Conservation (phyloP, 257 asterid species). For the Solanum bulbocastanum region DNA sequence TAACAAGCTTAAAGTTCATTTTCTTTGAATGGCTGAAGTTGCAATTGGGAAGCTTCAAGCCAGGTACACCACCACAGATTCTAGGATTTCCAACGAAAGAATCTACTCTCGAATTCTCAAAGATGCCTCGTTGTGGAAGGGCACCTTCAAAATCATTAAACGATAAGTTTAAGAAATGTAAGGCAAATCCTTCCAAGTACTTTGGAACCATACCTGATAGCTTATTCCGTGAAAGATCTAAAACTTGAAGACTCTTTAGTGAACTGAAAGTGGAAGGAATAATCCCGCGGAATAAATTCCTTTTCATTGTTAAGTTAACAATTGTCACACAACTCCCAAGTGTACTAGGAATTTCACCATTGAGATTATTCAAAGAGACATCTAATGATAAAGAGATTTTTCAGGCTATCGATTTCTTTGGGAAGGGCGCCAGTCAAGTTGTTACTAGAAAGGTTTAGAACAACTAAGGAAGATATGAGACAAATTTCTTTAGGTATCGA, state of each 20-base stretch:
- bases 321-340: slow-evolving; percentile 8
- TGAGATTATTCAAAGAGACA: slow-evolving; percentile 4
- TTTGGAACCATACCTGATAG: slow-evolving; percentile 10
- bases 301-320: background rate
- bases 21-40: background rate
- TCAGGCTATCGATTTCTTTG: background rate
- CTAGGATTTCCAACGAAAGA: background rate
- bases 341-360: slow-evolving; percentile 2
- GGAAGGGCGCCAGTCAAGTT: slow-evolving; percentile 5
- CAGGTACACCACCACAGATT: slow-evolving; percentile 12
- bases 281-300: background rate
- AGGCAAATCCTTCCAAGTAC: background rate
- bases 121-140: slow-evolving; percentile 1
- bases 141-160: slow-evolving; percentile 14
- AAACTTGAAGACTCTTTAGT: slow-evolving; percentile 5
- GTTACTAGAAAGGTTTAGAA: slow-evolving; percentile 3
- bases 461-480: background rate
- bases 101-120: background rate
- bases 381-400: background rate
- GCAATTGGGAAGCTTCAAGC: slow-evolving; percentile 9
- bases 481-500: background rate
- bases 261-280: slow-evolving; percentile 8
- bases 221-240: slow-evolving; percentile 7
- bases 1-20: background rate
- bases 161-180: background rate